A percentile compares a stretch with the other conserved stretches of the same genome.
Evolutionary conservation across 768 basidiomycete genomes (phyloP).

Genomic region (Rhodotorula sphaerocarpa): DNA sequence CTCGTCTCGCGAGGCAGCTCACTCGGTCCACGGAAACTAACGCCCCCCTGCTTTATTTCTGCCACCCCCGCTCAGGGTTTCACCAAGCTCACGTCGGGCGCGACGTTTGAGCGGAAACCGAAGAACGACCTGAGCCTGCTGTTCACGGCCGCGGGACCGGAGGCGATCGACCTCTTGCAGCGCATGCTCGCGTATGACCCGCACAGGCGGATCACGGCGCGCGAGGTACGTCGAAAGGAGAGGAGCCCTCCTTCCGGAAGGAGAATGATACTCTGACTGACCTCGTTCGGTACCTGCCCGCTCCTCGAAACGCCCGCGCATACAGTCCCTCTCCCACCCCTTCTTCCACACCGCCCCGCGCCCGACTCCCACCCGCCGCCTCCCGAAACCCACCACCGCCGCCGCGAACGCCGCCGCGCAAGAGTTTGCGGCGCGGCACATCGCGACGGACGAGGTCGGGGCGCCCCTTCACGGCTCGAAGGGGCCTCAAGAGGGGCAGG

Average conservation of each 20-base stretch:
- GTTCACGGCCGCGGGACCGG: slow-evolving; percentile 81
- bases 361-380: slow-evolving; percentile 76
- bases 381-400: slow-evolving; percentile 59
- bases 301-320: too few relatives aligned
- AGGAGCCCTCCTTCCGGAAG: slow-evolving; percentile 30
- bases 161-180: slow-evolving; percentile 71
- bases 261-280: too few relatives aligned
- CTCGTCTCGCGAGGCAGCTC: neutral
- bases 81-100: slow-evolving; percentile 79
- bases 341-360: slow-evolving; percentile 56
- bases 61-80: too few relatives aligned
- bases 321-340: slow-evolving; percentile 70
- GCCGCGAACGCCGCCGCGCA: too few relatives aligned
- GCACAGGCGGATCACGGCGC: slow-evolving; percentile 65
- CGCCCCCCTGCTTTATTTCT: too few relatives aligned
- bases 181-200: slow-evolving; percentile 81
- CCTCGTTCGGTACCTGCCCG: neutral
- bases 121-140: slow-evolving; percentile 72
- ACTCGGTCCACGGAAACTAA: neutral
- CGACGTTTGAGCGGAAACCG: slow-evolving; percentile 75
- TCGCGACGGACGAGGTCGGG: slow-evolving; percentile 41
- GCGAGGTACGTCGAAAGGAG: too few relatives aligned
- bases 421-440: slow-evolving; percentile 52
- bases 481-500: too few relatives aligned
- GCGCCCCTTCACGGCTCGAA: neutral